These are phyloP conservation scores for Stentor coeruleus DNA, from an alignment of 73 alveolate species.

Conservation along the genomic window DNA sequence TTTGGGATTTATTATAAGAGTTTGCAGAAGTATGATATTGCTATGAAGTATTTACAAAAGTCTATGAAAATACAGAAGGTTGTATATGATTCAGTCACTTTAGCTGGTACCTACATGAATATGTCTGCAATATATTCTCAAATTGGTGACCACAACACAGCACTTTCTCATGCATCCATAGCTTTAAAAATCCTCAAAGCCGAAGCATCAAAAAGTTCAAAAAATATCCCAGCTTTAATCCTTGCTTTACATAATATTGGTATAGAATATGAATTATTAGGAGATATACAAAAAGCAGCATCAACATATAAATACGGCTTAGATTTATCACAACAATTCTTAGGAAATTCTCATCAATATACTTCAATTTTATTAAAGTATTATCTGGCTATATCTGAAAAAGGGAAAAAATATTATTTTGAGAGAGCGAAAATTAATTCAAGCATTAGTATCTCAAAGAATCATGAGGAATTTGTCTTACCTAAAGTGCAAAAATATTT, in stretches of 20 bases:
- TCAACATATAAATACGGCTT: slow-evolving; percentile 21
- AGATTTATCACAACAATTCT: background rate
- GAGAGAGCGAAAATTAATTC: background rate
- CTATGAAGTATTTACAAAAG: slow-evolving; percentile 3
- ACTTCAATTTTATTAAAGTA: background rate
- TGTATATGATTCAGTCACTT: background rate
- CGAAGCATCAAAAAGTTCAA: too few species aligned
- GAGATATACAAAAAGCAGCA: slow-evolving; percentile 6
- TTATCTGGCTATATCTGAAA: background rate
- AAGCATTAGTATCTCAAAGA: background rate
- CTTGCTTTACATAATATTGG: slow-evolving; percentile 14
- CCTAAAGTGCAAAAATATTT: background rate
- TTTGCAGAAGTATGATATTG: background rate
- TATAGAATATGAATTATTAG: background rate
- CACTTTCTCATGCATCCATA: slow-evolving; percentile 19
- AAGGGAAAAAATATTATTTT: slow-evolving; percentile 4
- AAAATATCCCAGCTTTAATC: slow-evolving; percentile 6
- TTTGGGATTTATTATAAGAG: background rate
- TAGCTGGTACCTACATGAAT: slow-evolving; percentile 38
- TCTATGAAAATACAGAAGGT: background rate
- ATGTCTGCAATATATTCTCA: slow-evolving; percentile 36
- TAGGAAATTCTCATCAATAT: slow-evolving; percentile 14
- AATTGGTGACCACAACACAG: slow-evolving; percentile 28
- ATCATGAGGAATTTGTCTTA: background rate
- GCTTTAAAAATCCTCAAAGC: slow-evolving; percentile 30